A percentile compares a stretch with the other conserved stretches of the same genome.
These are phyloP conservation scores for Trametes meyenii DNA, from an alignment of 768 basidiomycete genomes.

Conservation along the genomic window DNA sequence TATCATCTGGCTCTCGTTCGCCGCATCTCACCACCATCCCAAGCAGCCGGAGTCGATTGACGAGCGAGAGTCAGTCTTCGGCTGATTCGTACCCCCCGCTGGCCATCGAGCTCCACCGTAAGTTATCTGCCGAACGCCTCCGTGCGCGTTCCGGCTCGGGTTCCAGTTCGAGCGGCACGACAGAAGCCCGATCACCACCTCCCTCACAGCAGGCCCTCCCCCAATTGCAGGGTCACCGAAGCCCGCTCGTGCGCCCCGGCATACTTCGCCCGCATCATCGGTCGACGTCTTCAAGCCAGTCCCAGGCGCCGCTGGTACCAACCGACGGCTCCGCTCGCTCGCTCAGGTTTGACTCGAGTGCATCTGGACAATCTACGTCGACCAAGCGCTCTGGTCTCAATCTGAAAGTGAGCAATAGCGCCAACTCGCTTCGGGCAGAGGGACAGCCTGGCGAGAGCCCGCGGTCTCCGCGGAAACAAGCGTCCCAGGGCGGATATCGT, in stretches of 20 bases:
- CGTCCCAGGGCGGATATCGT: background rate
- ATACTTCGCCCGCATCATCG: conserved; percentile 45
- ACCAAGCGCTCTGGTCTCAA: conserved; percentile 12
- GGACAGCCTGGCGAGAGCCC: conserved; percentile 4
- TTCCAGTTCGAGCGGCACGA: conserved; percentile 16
- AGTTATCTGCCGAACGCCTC: conserved; percentile 30
- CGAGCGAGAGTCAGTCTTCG: conserved; percentile 21
- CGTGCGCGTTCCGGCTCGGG: conserved; percentile 19
- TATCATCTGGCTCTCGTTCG: conserved; percentile 11
- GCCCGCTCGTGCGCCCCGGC: conserved; percentile 39
- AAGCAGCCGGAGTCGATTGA: conserved; percentile 26
- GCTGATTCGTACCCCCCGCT: conserved; percentile 14
- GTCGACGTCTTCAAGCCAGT: conserved; percentile 41
- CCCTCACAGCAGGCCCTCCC: background rate
- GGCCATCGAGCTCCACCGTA: conserved; percentile 28
- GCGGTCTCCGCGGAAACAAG: conserved; percentile 17
- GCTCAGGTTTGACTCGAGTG: conserved; percentile 36
- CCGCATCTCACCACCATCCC: conserved; percentile 11
- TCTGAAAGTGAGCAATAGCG: conserved; percentile 22
- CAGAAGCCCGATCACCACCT: background rate
- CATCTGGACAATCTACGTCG: conserved; percentile 25
- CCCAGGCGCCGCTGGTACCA: conserved; percentile 4
- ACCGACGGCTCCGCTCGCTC: conserved; percentile 19
- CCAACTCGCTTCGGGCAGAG: conserved; percentile 24
- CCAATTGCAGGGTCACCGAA: conserved; percentile 17